Percentiles rank a stretch among this genome's conserved stretches.
Conservation (phyloP, 2,329 filamentous ascomycete genomes). For the Boeremia exigua region DNA sequence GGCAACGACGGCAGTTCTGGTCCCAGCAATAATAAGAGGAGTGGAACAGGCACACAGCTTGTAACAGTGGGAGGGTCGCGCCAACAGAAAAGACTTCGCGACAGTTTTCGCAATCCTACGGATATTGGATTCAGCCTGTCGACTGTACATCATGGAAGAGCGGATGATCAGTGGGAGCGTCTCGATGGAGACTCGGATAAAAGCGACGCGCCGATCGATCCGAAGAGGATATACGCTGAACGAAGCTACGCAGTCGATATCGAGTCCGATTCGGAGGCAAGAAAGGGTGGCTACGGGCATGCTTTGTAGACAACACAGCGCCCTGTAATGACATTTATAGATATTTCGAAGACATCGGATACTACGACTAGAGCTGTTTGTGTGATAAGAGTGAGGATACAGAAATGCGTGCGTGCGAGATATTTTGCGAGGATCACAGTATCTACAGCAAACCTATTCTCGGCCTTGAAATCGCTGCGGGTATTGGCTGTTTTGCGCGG, state of each 20-base stretch:
- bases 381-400: too few relatives aligned
- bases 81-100: slow-evolving; percentile 9
- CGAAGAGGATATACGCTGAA: slow-evolving; percentile 21
- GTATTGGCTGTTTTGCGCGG: too few relatives aligned
- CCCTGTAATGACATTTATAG: too few relatives aligned
- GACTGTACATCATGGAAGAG: slow-evolving; percentile 19
- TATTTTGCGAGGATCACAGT: too few relatives aligned
- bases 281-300: background rate
- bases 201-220: slow-evolving; percentile 18
- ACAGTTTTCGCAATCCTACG: slow-evolving; percentile 18
- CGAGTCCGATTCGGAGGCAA: slow-evolving; percentile 13
- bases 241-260: slow-evolving; percentile 24
- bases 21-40: slow-evolving; percentile 17
- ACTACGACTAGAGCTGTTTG: too few relatives aligned
- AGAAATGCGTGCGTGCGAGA: too few relatives aligned
- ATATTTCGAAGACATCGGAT: too few relatives aligned
- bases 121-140: slow-evolving; percentile 23
- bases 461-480: too few relatives aligned
- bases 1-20: slow-evolving; percentile 19
- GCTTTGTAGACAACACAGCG: background rate
- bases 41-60: slow-evolving; percentile 7
- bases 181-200: slow-evolving; percentile 26
- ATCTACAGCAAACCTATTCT: too few relatives aligned
- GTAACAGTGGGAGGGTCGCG: slow-evolving; percentile 15
- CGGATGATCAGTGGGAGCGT: slow-evolving; percentile 26